phyloP scores from a whole-genome alignment of 257 asterid species.

The Paulownia fortunei region DNA sequence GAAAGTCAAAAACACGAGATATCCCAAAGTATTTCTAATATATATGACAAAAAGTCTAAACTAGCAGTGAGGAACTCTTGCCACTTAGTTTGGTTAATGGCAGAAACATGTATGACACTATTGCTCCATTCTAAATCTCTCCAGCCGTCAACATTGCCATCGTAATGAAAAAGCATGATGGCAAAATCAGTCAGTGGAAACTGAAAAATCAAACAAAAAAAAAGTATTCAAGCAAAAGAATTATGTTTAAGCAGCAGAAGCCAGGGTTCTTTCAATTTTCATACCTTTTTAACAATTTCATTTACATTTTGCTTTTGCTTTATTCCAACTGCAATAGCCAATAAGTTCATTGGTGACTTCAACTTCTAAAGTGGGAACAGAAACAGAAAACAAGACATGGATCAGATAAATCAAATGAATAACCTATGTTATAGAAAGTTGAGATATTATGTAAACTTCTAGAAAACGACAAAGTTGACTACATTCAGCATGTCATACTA shows the following conservation, averaged over 20 bases:
- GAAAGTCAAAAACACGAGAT: background rate
- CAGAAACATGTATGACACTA: conserved; percentile 64
- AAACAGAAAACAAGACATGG: conserved; percentile 8
- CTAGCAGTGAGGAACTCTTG: conserved; percentile 20
- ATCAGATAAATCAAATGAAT: conserved; percentile 30
- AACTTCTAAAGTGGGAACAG: conserved; percentile 42
- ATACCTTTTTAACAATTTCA: conserved; percentile 69
- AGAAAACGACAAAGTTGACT: background rate
- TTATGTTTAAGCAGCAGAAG: background rate
- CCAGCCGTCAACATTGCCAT: conserved; percentile 77
- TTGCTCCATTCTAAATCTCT: conserved; percentile 69
- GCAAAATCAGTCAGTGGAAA: conserved; percentile 57
- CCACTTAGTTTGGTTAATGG: conserved; percentile 83
- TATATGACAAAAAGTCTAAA: background rate
- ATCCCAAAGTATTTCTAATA: background rate
- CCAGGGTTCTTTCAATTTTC: background rate
- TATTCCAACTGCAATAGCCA: conserved; percentile 83
- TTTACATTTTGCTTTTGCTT: conserved; percentile 71
- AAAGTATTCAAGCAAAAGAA: conserved; percentile 9
- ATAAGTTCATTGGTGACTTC: conserved; percentile 56
- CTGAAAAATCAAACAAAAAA: conserved; percentile 42
- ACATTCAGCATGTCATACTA: background rate
- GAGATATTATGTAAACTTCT: background rate
- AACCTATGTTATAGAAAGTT: background rate
- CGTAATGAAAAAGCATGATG: conserved; percentile 79